Percentiles rank a stretch among this genome's conserved stretches.
Evolutionary conservation across 2,329 filamentous ascomycete genomes (phyloP).

Genomic region (Cladophialophora immunda): DNA sequence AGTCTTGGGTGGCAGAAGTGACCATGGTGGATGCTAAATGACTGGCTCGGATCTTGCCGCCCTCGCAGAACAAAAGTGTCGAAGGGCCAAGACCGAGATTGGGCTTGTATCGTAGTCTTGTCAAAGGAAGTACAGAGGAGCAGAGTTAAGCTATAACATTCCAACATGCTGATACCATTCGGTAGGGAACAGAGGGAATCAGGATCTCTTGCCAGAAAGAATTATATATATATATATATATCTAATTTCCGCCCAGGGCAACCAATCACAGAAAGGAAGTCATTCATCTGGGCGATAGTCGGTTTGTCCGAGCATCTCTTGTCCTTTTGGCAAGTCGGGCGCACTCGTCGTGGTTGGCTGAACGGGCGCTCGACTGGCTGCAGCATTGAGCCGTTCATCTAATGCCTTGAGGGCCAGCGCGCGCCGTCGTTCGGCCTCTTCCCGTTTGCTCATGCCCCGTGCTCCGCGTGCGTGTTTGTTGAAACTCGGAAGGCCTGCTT

Average conservation of each 20-base stretch:
- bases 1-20: not conserved
- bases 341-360: conserved; percentile 44
- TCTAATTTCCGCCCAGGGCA: conserved; percentile 1
- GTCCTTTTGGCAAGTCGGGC: conserved; percentile 42
- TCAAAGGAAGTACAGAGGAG: not conserved
- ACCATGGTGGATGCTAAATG: not conserved
- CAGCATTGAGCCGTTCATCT: conserved; percentile 90
- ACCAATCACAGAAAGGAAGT: conserved; percentile 15
- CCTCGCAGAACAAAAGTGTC: not conserved
- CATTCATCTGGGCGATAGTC: conserved; percentile 54
- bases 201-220: not conserved
- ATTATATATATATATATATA: not conserved
- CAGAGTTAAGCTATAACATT: not conserved
- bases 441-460: conserved; percentile 72
- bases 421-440: conserved; percentile 89
- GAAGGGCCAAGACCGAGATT: conserved; percentile 5
- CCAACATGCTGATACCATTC: conserved; percentile 5
- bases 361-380: conserved; percentile 64
- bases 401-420: conserved; percentile 89
- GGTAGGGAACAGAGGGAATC: not conserved
- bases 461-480: conserved; percentile 58
- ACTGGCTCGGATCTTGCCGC: conserved; percentile 18
- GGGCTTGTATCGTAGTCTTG: not conserved
- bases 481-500: conserved; percentile 67
- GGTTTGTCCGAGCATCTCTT: conserved; percentile 48